Base-by-base conservation (phyloP, 225 moss, liverwort and hornwort species). In the Marchantia polymorpha region DNA sequence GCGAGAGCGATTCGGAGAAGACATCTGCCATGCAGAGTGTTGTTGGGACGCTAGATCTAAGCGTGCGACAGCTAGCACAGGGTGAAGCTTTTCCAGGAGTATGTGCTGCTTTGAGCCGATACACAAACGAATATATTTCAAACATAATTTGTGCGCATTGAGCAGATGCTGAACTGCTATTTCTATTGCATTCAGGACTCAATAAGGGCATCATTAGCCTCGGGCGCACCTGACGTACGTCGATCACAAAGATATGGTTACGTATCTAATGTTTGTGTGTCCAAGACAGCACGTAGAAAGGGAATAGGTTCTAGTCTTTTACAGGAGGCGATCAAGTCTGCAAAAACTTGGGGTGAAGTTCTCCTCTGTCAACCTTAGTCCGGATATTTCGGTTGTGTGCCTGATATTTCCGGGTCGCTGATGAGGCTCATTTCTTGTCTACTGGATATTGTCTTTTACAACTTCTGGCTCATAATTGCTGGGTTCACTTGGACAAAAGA, bases 251-350 rank as follows among this genome's bases (percentile, higher is more conserved):
- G 86, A 79, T 94, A 94, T 85, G 96, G 96, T 48, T 96, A 96
- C 83, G 87, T 96, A 81, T 83, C 94, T 30, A 96, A 96, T 88
- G 90, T 96, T 16, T 96, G 96, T 80, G 96, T 96, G 79, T 88
- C 90, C 78, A 91, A 94, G 86, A 78, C 85, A 77, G 86, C 89
- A 48, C 87, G 92, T 52, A 85, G 89, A 76, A 91, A 84, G 47
- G 96, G 96, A 77, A 83, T 96, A 20, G 96, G 89, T 47, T 94
- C 92, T 6, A 85, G 83, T 63, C 82, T 96, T 77, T 83, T 96
- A 79, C 80, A 88, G 64, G 81, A 78, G 63, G 94, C 94, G 46
- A 85, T 92, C 79, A 83, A 91, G 68, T 73, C 84, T 54, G 91
- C 89, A 5, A 91, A 85, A 78, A 76, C 82, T 60, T 94, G 93